Percentiles rank a stretch among this genome's conserved stretches.
Evolutionary conservation across 805 yeast genomes (phyloP).

Genomic region (Metschnikowia noctiluminum): DNA sequence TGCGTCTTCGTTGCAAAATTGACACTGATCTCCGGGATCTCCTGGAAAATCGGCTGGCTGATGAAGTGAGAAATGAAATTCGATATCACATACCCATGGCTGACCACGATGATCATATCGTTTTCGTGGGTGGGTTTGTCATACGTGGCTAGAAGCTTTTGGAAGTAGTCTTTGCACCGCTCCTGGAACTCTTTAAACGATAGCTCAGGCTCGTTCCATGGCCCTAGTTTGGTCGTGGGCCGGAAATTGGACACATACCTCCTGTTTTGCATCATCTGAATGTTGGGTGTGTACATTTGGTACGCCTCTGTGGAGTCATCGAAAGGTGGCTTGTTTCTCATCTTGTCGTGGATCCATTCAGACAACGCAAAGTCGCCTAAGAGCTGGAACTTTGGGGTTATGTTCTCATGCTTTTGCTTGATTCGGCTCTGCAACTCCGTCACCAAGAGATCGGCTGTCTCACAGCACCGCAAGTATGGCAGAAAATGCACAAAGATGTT

Average conservation of each 20-base stretch:
- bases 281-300: constrained; percentile 44
- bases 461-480: constrained; percentile 44
- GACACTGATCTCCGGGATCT: constrained; percentile 38
- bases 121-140: constrained; percentile 33
- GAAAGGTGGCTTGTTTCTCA: constrained; percentile 42
- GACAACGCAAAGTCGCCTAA: constrained; percentile 44
- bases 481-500: constrained; percentile 37
- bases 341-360: constrained; percentile 45
- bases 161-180: constrained; percentile 37
- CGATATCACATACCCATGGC: constrained; percentile 42
- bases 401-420: constrained; percentile 24
- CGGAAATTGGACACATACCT: constrained; percentile 37
- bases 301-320: constrained; percentile 43
- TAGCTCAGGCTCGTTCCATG: constrained; percentile 40
- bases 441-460: constrained; percentile 39
- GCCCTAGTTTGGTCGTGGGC: constrained; percentile 42
- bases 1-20: constrained; percentile 29
- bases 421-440: constrained; percentile 25
- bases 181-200: constrained; percentile 38
- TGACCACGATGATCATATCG: constrained; percentile 33
- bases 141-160: constrained; percentile 41
- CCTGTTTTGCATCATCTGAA: constrained; percentile 33
- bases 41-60: constrained; percentile 44
- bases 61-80: constrained; percentile 39
- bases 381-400: constrained; percentile 35